Evolutionary conservation across 1,139 yeast genomes (phyloP).

Genomic region (Lipomyces yarrowii): DNA sequence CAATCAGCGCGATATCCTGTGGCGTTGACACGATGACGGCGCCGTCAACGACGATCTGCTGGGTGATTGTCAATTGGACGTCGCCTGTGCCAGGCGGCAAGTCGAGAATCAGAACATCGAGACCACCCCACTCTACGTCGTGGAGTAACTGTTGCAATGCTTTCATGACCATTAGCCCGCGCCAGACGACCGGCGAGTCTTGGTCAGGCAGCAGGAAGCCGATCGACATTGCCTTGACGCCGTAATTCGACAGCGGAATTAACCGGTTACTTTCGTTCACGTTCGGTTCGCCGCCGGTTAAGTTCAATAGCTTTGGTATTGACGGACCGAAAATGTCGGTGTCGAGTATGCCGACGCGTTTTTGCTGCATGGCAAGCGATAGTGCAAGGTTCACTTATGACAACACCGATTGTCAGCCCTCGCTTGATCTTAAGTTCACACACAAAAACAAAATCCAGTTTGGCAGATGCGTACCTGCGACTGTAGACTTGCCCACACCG

Average conservation of each 20-base stretch:
- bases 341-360: constrained; percentile 70
- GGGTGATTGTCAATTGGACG: constrained; percentile 79
- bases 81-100: constrained; percentile 96
- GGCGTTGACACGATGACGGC: constrained; percentile 85
- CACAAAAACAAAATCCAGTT: neutral
- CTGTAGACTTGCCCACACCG: constrained; percentile 67
- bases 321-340: constrained; percentile 88
- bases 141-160: constrained; percentile 80
- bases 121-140: constrained; percentile 73
- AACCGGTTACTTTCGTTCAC: constrained; percentile 54
- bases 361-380: constrained; percentile 58
- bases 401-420: neutral
- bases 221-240: constrained; percentile 87
- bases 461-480: constrained; percentile 39
- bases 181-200: constrained; percentile 76
- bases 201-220: constrained; percentile 74
- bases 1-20: constrained; percentile 81
- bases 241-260: constrained; percentile 73
- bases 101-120: constrained; percentile 74
- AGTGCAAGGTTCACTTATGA: constrained; percentile 61
- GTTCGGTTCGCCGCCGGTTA: constrained; percentile 66
- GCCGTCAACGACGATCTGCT: constrained; percentile 74
- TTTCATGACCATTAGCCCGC: constrained; percentile 86
- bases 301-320: constrained; percentile 66
- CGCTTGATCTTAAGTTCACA: no score